Percentiles rank a stretch among this genome's conserved stretches.
Conservation (phyloP, 106 monocot species). For the Allium cepa region DNA sequence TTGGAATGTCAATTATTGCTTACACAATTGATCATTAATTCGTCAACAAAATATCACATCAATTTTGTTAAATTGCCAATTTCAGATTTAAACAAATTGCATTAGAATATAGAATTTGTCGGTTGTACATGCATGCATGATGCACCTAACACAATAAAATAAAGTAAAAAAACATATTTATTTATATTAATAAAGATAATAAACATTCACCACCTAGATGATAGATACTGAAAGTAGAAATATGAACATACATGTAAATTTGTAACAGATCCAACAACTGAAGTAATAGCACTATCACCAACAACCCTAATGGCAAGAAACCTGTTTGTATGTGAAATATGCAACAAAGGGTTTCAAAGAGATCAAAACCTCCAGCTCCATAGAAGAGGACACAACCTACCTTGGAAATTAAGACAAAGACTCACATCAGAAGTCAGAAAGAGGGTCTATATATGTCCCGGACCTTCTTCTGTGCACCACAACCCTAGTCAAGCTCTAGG, state of each 20-base stretch:
- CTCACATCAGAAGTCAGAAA: not conserved
- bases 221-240: too few relatives aligned
- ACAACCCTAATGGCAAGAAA: conserved; percentile 12
- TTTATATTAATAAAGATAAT: too few relatives aligned
- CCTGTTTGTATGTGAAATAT: conserved; percentile 59
- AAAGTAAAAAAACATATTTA: too few relatives aligned
- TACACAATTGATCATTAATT: not conserved
- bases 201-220: too few relatives aligned
- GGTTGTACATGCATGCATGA: too few relatives aligned
- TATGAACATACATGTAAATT: not conserved
- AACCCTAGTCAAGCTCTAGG: conserved; percentile 48
- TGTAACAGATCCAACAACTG: not conserved
- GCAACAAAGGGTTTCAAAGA: conserved; percentile 65
- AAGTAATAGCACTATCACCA: conserved; percentile 3
- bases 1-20: conserved; percentile 12
- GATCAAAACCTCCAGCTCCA: conserved; percentile 54
- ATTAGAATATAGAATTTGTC: not conserved
- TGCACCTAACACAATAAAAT: too few relatives aligned
- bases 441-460: conserved; percentile 33
- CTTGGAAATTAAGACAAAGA: conserved; percentile 11
- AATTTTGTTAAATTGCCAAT: not conserved
- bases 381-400: conserved; percentile 7
- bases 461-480: conserved; percentile 52
- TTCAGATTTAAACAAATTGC: not conserved
- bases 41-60: not conserved